Base-by-base conservation (phyloP, 352 stramenopile species). In the Pythium oligandrum region DNA sequence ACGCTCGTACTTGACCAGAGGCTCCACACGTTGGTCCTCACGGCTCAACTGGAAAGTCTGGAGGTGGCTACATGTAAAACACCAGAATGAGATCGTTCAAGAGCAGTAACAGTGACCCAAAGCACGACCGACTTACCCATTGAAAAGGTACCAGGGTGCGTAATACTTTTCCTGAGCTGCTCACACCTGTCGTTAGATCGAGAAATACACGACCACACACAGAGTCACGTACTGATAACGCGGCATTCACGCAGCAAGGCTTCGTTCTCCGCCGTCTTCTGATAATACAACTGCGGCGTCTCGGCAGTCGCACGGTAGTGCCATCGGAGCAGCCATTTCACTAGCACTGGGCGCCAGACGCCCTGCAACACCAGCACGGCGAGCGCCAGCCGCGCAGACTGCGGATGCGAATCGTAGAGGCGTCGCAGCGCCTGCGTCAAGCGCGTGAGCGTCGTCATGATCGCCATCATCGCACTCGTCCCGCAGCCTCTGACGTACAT, bases 91-190 rank as follows among this genome's bases (percentile, higher is more conserved):
- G 10, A 45, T 26, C 17, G 33, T 7, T 34, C 34, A 31, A 48
- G 17, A 26, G 17, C 17, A 26, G 17, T 0, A 26, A 26, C 17
- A 26, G 17, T 0, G 17, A 26, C 17, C 17, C 17, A 26, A 26
- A 26, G 17, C 17, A 26, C 17, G 17, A 26, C 17, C 17, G 4
- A 9, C 55, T n/a, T 48, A 71, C 64, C 73, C 75, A 48, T 85
- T 85, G 48, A 80, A 79, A 30, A 86, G 61, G 46, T 82, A 70
- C 75, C 73, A 85, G 11, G 75, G 62, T 42, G 78, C 65, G 38
- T 75, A 79, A 61, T 85, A 88, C 44, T 65, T 59, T 17, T 65
- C 54, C 46, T 63, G 70, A 9, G 75, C 64, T 87, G 17, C 17
- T 26, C 17, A 26, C 17, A 26, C 17, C 17, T 26, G 17, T 26